A percentile compares a stretch with the other conserved stretches of the same genome.
Conservation (phyloP, 179 eudicot genomes). For the Carnegiea gigantea region DNA sequence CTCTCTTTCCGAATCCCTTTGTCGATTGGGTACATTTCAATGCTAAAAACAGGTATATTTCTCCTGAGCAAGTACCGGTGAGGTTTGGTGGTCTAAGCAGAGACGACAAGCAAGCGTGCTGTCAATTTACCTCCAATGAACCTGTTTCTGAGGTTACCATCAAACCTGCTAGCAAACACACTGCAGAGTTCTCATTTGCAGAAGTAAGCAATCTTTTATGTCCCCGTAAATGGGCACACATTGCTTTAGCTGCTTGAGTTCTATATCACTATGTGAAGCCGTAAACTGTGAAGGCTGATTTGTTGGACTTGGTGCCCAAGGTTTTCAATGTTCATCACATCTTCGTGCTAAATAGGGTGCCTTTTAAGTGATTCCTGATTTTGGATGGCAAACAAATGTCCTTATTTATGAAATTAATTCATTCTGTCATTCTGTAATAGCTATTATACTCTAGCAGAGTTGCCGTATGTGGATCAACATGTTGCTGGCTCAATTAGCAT, state of each 20-base stretch:
- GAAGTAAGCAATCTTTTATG: constrained; percentile 39
- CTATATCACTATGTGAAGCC: not conserved
- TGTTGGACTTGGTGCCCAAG: no score
- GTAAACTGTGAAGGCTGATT: no score
- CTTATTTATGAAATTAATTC: no score
- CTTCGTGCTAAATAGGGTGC: no score
- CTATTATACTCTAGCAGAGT: no score
- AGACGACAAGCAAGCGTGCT: constrained; percentile 37
- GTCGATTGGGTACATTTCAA: not conserved
- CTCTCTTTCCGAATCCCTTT: not conserved
- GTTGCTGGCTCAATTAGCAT: no score
- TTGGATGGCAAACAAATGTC: not conserved
- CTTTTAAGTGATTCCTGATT: not conserved
- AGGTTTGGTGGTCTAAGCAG: constrained; percentile 75
- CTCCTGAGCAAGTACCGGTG: constrained; percentile 72
- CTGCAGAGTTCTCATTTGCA: constrained; percentile 50
- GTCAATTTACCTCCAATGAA: constrained; percentile 43
- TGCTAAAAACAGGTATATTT: constrained; percentile 48
- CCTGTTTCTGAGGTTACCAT: constrained; percentile 50
- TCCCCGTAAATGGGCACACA: no score
- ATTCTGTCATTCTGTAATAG: no score
- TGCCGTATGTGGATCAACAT: no score
- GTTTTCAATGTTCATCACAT: no score
- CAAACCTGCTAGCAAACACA: constrained; percentile 54
- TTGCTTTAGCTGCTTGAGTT: not conserved